phyloP scores from a whole-genome alignment of 2,329 filamentous ascomycete species.

The Alternaria triticina region DNA sequence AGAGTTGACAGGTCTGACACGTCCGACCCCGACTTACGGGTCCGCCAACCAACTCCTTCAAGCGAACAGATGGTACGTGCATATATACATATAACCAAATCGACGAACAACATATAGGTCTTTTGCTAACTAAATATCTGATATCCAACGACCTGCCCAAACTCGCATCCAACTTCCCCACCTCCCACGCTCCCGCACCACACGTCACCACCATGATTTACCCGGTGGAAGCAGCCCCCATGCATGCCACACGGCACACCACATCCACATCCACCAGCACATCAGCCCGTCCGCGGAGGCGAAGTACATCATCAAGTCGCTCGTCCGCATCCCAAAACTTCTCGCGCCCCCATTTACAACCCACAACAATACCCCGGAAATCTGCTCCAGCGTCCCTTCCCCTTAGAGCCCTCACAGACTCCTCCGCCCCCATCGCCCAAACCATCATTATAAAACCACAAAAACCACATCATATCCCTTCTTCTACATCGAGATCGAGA shows the following conservation, averaged over 20 bases:
- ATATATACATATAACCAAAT: slow-evolving; percentile 8
- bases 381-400: not conserved
- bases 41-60: not conserved
- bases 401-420: not conserved
- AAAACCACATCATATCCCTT: not conserved
- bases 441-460: slow-evolving; percentile 3
- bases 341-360: slow-evolving; percentile 10
- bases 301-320: slow-evolving; percentile 12
- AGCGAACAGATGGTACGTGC: slow-evolving; percentile 13
- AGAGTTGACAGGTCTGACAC: slow-evolving; percentile 11
- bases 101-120: not conserved
- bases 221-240: slow-evolving; percentile 14
- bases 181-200: not conserved
- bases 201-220: slow-evolving; percentile 16
- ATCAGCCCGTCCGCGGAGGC: slow-evolving; percentile 8
- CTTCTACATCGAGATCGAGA: not conserved
- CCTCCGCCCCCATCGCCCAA: slow-evolving; percentile 6
- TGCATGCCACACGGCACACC: slow-evolving; percentile 9
- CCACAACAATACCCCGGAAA: not conserved
- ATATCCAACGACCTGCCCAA: not conserved
- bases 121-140: not conserved
- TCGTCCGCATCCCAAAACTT: slow-evolving; percentile 13
- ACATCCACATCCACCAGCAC: not conserved
- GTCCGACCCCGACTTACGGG: not conserved
- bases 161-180: not conserved